Evolutionary conservation across 768 basidiomycete species (phyloP).

Genomic region (Collybia nuda): DNA sequence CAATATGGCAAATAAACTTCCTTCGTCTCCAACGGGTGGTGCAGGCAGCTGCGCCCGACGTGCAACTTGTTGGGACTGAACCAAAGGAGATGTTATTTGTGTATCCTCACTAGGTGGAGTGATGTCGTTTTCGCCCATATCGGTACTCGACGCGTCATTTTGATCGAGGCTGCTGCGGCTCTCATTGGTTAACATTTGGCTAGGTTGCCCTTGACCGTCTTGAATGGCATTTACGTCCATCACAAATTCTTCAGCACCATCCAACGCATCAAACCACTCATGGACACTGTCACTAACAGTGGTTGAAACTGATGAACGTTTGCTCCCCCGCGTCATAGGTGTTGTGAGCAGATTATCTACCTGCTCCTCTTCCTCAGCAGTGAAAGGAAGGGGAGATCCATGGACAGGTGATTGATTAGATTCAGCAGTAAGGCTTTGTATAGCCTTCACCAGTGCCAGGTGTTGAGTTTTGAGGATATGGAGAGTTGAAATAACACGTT

Average conservation of each 20-base stretch:
- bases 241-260: slow-evolving; percentile 71
- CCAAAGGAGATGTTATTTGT: slow-evolving; percentile 1
- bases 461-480: slow-evolving; percentile 63
- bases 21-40: slow-evolving; percentile 67
- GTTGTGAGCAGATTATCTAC: slow-evolving; percentile 15
- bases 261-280: slow-evolving; percentile 81
- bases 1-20: slow-evolving; percentile 77
- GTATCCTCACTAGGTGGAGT: background rate
- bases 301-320: slow-evolving; percentile 47
- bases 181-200: slow-evolving; percentile 37
- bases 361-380: slow-evolving; percentile 48
- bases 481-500: slow-evolving; percentile 48
- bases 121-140: slow-evolving; percentile 43
- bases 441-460: slow-evolving; percentile 42
- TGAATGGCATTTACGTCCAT: slow-evolving; percentile 44
- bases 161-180: slow-evolving; percentile 37
- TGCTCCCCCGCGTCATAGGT: slow-evolving; percentile 32
- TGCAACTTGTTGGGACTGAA: slow-evolving; percentile 26
- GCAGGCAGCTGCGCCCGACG: slow-evolving; percentile 62
- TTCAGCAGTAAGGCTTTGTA: slow-evolving; percentile 33
- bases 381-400: slow-evolving; percentile 40
- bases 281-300: slow-evolving; percentile 49
- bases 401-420: slow-evolving; percentile 19
- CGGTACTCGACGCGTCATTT: slow-evolving; percentile 49
- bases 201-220: slow-evolving; percentile 39